Base-by-base conservation (phyloP, 1,284 basidiomycete genomes). In the Apiotrichum domesticum region DNA sequence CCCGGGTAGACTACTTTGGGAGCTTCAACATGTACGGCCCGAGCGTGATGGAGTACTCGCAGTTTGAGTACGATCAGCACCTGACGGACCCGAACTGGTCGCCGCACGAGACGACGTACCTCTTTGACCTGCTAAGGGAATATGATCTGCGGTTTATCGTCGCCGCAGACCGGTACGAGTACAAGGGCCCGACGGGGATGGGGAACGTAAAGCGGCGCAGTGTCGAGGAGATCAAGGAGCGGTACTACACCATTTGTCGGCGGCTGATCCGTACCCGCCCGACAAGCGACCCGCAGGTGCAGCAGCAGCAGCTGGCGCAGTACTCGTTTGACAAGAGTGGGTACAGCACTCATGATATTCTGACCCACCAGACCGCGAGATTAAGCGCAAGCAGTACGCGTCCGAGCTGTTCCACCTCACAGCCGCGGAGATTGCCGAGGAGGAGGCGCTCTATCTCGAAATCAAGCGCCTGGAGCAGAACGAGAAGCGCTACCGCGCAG, bases 371-470 rank as follows among this genome's bases (percentile, higher is more conserved):
- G 91, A 88, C 39, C 87, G 91, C 51, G 96, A 99, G 74, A 79
- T 85, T 15, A 87, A 87, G 62, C 86, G 96, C 56, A 98, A 95
- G 76, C 85, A 86, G 60, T 96, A 97, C 66, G 82, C 98, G 9
- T 79, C 83, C 2, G 87, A 87, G 59, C 83, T 98, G 11, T 90
- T 95, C 74, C 85, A 84, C 56, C 85, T 95, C 9, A 91, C 92
- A 0, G 83, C 86, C 1, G 85, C 89, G 53, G 91, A 98, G 76
- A 86, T 97, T 44, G 86, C 87, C 8, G 95, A 99, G 71, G 96
- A 98, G 79, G 94, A 98, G 68, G 90, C 92, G 4, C 81, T 99
- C 0, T 98, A 92, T 77, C 80, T 98, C 63, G 94, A 98, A 73
- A 83, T 96, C 51, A 92, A 95, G 68, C 85, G 91, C 10, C 82